These are phyloP conservation scores for Russula dissimulans DNA, from an alignment of 768 basidiomycete species.

Conservation along the genomic window DNA sequence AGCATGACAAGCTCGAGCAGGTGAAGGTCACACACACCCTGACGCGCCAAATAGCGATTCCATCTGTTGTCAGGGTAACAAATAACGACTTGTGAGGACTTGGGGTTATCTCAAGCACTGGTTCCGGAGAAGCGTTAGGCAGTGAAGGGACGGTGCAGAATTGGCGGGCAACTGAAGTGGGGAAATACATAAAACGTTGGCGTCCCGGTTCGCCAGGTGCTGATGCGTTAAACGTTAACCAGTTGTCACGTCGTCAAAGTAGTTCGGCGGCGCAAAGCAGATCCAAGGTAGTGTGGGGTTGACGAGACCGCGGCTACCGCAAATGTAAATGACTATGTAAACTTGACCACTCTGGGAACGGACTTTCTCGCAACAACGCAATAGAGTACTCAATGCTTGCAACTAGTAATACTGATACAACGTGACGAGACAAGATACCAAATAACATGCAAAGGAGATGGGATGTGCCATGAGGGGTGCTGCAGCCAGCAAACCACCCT, in stretches of 20 bases:
- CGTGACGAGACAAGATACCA: neutral
- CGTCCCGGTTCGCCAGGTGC: neutral
- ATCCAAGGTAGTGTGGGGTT: too few species aligned
- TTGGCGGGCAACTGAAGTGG: conserved; percentile 67
- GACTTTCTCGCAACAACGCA: neutral
- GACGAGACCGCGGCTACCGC: too few species aligned
- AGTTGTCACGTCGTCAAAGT: neutral
- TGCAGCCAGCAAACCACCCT: neutral
- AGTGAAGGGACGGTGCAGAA: conserved; percentile 63
- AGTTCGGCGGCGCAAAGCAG: too few species aligned
- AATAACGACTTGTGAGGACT: conserved; percentile 74
- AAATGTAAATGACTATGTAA: too few species aligned
- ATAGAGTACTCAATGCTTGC: neutral
- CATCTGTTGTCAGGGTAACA: conserved; percentile 59
- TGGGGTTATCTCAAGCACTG: conserved; percentile 46
- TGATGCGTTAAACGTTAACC: too few species aligned
- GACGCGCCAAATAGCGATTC: conserved; percentile 74
- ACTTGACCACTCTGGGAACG: neutral
- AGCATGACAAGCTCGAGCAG: neutral
- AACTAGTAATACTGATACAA: conserved; percentile 15
- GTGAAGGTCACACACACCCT: conserved; percentile 41
- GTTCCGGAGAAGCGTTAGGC: conserved; percentile 50
- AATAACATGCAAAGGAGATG: neutral
- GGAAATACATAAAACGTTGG: conserved; percentile 61
- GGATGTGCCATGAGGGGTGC: conserved; percentile 2